Evolutionary conservation across 192 early-diverging fungal genomes (phyloP), one percentile per base, ranked within the genome.

Genomic region (Mortierella hygrophila): DNA sequence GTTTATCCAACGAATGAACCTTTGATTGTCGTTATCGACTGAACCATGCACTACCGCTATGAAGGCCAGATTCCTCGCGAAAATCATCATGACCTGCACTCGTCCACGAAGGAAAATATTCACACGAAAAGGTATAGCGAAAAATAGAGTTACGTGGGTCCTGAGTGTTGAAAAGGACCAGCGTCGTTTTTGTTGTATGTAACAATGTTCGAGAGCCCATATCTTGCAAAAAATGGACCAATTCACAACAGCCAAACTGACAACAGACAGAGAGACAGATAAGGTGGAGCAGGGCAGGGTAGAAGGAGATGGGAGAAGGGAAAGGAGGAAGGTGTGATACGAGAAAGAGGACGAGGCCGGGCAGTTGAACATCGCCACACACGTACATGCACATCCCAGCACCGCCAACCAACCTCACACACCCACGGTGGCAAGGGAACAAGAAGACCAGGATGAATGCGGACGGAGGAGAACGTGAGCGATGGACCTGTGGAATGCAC

Each of bases 61-160:
- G 49, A 52, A 16, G 49, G 18, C 49, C 49, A 18, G 16, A 5
- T 21, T 52, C 49, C 49, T 20, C 49, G 49, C 5, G 18, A 52
- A 18, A 6, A 52, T 16, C 49, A 52, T 52, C 49, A 21, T 4
- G 44, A 46, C 44, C 11, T 1, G 44, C 44, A 15, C 11, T 46
- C 44, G 44, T 46, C 11, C 44, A 20, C 49, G 4, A 52, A 52
- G 10, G 11, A 32, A 65, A 65, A 65, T 32, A 65, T 65, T 65
- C 60, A 65, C 60, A 65, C 60, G 60, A 65, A 65, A 65, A n/a
- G 57, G 23, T 55, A 23, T 46, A 13, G 44, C 44, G 18, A 18
- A 65, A 65, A 65, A 65, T 65, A 65, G 26, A 65, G 60, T 65
- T 65, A 15, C 60, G 60, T 32, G 60, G 60, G 60, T 65, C 60